These are phyloP conservation scores for Meyerozyma guilliermondii DNA, from an alignment of 1,139 yeast genomes.

Conservation along the genomic window DNA sequence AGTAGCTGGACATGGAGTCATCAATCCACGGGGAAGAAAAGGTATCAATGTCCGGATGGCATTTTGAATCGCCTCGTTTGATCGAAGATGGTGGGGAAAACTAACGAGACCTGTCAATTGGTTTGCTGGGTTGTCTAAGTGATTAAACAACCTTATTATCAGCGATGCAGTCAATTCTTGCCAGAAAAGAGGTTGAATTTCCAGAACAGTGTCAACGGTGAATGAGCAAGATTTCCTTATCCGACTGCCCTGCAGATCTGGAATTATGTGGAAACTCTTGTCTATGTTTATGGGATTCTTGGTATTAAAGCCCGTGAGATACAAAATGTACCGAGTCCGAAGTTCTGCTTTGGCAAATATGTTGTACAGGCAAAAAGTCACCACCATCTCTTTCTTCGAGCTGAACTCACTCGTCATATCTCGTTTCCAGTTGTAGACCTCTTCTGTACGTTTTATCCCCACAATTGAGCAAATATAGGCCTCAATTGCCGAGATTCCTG, in stretches of 20 bases:
- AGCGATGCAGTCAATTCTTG: slow-evolving; percentile 33
- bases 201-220: slow-evolving; percentile 16
- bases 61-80: slow-evolving; percentile 12
- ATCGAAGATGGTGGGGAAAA: slow-evolving; percentile 18
- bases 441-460: slow-evolving; percentile 20
- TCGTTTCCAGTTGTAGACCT: slow-evolving; percentile 14
- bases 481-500: slow-evolving; percentile 22
- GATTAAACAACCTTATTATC: slow-evolving; percentile 26
- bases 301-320: slow-evolving; percentile 16
- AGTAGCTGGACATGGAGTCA: slow-evolving; percentile 22
- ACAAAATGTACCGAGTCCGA: slow-evolving; percentile 30
- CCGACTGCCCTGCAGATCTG: slow-evolving; percentile 14
- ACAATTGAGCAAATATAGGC: slow-evolving; percentile 23
- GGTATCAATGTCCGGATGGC: slow-evolving; percentile 18
- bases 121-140: slow-evolving; percentile 29
- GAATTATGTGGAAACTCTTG: slow-evolving; percentile 24
- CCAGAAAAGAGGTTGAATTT: slow-evolving; percentile 23
- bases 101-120: slow-evolving; percentile 34
- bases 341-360: slow-evolving; percentile 45
- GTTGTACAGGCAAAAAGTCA: slow-evolving; percentile 48
- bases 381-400: slow-evolving; percentile 30
- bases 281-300: slow-evolving; percentile 23
- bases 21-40: slow-evolving; percentile 23
- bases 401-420: neutral
- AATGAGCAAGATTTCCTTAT: slow-evolving; percentile 15